Base-by-base conservation (phyloP, 140 eudicot genomes). In the Ambrosia hybrid region DNA sequence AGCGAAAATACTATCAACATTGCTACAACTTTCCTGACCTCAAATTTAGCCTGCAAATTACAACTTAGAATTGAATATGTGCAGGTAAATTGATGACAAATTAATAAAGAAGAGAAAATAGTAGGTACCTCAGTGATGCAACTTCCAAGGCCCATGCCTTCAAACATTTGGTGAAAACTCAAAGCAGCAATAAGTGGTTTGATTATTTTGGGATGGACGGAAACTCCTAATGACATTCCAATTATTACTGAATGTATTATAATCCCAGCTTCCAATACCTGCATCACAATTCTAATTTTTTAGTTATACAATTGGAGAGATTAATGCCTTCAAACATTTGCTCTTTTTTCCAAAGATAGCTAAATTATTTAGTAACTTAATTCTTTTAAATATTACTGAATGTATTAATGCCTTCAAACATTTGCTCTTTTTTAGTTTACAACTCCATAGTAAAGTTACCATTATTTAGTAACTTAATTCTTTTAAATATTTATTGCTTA, bases 121-220 rank as follows among this genome's bases (percentile, higher is more conserved):
- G 21, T 49, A 36, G 33, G 57, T 68, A 86, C 89, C 89, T 89
- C 92, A 34, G 83, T 60, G 11, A 86, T 89, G 68, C 92, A 85
- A 11, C 89, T 82, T 51, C 92, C 96, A 21, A 88, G 89, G 2
- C 92, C 96, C 76, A 86, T 79, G 58, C 92, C 96, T 62, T 88
- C 96, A 52, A 88, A 88, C 62, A 88, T 58, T 60, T 88, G 92
- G 66, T 89, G 96, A 52, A 89, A 89, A 16, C 85, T 77, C 53
- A 89, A 75, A 33, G 96, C 96, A 9, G 78, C 80, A 14, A 89
- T 81, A 2, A 89, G 84, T 12, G 96, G 96, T 70, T 76, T 86
- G n/a, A 89, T 89, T 38, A 83, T 80, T 51, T 68, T 82, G 0
- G 90, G 90, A 70, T 75, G 81, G 5, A 58, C 21, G 0, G 92